Base-by-base conservation (phyloP, 176 grass and related monocot genomes). In the Thinopyrum elongatum region DNA sequence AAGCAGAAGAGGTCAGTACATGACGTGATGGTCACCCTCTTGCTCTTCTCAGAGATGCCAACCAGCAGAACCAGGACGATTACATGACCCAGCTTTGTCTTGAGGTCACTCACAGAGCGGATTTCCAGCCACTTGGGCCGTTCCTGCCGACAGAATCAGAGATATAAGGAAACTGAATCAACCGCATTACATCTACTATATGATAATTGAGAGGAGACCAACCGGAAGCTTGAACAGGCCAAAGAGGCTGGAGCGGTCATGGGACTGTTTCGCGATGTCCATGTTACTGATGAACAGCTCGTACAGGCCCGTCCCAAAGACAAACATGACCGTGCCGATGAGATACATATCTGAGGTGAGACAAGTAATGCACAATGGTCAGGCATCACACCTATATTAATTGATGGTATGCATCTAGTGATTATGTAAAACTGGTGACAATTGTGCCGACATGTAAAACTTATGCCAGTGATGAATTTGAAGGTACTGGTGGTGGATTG, bases 211-310 rank as follows among this genome's bases (percentile, higher is more conserved):
- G 15, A 83, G 27, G 28, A 55, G 34, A 88, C 88, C 6, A 84
- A 98, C 97, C 83, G 65, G 88, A 81, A 95, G 97, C 58, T 82
- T 86, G 79, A 95, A 98, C 44, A 98, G 88, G 16, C 94, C 97
- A 31, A 95, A 83, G 53, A 98, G 88, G 69, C 94, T 95, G 77
- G 97, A 98, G 26, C 97, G 84, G 14, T 86, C 29, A 15, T 88
- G 83, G 31, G 88, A 92, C 67, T 83, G 77, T 59, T 92, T 90
- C 42, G 79, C 90, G 23, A 92, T 88, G 79, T 98, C 97, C 23
- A 92, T 86, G 86, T 94, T 94, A 65, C 97, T 91, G 82, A 98
- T 94, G 91, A 98, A 95, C 25, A 98, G 78, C 85, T 95, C 94
- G 34, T 98, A 98, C 13, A 98, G 72, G 59, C 97, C 93, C 34